phyloP scores from a whole-genome alignment of 768 basidiomycete species.

The Russula compacta region DNA sequence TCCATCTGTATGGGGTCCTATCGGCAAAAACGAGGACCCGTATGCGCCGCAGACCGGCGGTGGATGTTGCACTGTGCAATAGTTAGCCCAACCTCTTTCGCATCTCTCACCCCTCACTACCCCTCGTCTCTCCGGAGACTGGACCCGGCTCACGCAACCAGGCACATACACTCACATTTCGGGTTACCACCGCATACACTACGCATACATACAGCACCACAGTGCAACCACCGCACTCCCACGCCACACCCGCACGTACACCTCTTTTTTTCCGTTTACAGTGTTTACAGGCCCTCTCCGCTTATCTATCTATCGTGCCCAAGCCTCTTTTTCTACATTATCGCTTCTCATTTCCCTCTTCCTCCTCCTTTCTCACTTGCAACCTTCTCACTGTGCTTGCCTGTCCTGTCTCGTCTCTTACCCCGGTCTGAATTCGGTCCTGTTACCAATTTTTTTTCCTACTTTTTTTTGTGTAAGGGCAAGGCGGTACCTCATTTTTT shows the following conservation, averaged over 20 bases:
- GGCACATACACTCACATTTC: neutral
- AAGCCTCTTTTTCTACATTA: constrained; percentile 7
- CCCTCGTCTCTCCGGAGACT: neutral
- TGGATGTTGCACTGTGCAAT: constrained; percentile 18
- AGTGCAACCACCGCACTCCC: constrained; percentile 7
- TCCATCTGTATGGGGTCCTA: constrained; percentile 94
- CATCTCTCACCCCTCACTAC: neutral
- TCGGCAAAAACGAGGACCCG: constrained; percentile 88
- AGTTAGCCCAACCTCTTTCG: neutral
- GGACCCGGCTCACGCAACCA: neutral
- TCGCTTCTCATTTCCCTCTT: neutral
- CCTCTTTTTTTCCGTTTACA: neutral
- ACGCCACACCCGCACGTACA: constrained; percentile 3
- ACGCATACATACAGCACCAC: constrained; percentile 5
- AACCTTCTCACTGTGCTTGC: neutral
- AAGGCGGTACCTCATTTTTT: neutral
- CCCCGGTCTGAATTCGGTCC: neutral
- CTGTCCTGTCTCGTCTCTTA: neutral
- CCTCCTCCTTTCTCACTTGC: neutral
- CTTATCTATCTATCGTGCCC: constrained; percentile 9
- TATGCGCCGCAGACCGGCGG: constrained; percentile 51
- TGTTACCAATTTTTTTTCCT: neutral
- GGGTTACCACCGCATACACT: constrained; percentile 10
- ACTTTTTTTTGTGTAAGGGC: constrained; percentile 1
- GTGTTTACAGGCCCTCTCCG: neutral